Evolutionary conservation across 208 protist species (phyloP).

Genomic region (Trypanosomatidae sp.): DNA sequence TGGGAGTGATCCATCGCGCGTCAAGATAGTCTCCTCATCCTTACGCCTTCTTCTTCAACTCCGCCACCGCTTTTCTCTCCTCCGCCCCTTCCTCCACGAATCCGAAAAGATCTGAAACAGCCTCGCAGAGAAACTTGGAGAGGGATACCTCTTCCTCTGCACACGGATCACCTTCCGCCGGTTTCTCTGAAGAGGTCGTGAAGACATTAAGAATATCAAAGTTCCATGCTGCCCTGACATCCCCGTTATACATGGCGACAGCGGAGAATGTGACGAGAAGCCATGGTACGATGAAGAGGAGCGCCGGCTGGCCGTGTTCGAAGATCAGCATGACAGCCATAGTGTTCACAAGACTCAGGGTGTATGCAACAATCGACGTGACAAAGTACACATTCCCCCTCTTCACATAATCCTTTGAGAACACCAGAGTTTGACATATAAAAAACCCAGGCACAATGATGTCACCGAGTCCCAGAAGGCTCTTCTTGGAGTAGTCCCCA

Average conservation of each 20-base stretch:
- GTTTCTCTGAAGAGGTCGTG: neutral
- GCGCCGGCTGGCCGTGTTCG: conserved; percentile 92
- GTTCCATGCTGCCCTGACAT: conserved; percentile 53
- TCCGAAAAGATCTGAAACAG: conserved; percentile 48
- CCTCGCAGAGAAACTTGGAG: conserved; percentile 20
- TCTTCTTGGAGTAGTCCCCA: conserved; percentile 69
- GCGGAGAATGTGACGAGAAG: conserved; percentile 67
- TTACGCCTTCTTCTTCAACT: conserved; percentile 35
- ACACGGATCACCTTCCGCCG: conserved; percentile 11
- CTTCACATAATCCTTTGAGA: conserved; percentile 70
- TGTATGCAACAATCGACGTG: conserved; percentile 84
- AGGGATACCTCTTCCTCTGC: conserved; percentile 32
- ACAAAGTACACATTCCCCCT: conserved; percentile 89
- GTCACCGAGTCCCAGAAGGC: conserved; percentile 96
- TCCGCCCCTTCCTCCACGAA: conserved; percentile 16
- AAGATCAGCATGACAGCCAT: conserved; percentile 96
- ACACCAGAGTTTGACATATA: conserved; percentile 94
- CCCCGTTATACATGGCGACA: conserved; percentile 51
- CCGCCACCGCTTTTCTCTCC: conserved; percentile 16
- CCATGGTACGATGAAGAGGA: conserved; percentile 93
- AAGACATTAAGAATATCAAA: conserved; percentile 44
- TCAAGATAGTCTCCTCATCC: neutral
- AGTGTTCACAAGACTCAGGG: conserved; percentile 90
- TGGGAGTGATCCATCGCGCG: neutral
- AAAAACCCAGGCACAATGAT: conserved; percentile 97